A percentile compares a stretch with the other conserved stretches of the same genome.
Conservation (phyloP, 139 green algal species). For the Coccomyxa sp. region DNA sequence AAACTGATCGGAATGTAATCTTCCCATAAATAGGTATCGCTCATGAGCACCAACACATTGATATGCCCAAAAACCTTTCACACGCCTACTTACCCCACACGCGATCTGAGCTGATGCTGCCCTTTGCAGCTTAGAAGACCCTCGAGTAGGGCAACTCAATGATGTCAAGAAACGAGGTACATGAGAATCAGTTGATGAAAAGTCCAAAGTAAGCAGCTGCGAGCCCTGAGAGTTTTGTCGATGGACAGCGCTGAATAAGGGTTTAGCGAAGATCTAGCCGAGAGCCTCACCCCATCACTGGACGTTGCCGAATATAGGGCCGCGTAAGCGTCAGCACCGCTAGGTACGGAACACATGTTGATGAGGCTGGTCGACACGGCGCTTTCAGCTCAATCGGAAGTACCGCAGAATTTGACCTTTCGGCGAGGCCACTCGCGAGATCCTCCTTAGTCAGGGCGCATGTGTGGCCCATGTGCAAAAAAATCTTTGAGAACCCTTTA, state of each 20-base stretch:
- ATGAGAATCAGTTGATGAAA: not conserved
- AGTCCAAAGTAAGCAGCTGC: not conserved
- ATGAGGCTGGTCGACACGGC: not conserved
- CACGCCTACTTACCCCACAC: too few relatives aligned
- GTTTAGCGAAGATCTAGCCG: too few relatives aligned
- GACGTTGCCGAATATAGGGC: not conserved
- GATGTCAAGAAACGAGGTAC: not conserved
- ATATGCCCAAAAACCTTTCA: too few relatives aligned
- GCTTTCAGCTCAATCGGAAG: too few relatives aligned
- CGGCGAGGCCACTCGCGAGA: too few relatives aligned
- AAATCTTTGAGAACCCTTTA: not conserved
- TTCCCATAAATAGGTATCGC: too few relatives aligned
- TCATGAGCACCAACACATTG: too few relatives aligned
- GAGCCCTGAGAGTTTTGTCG: not conserved
- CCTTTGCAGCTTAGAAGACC: too few relatives aligned
- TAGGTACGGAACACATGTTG: not conserved
- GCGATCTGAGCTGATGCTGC: too few relatives aligned
- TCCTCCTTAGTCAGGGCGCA: not conserved
- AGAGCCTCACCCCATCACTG: not conserved
- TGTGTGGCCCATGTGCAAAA: not conserved
- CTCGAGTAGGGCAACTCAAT: too few relatives aligned
- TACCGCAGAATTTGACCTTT: too few relatives aligned
- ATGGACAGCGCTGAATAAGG: not conserved
- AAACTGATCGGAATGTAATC: too few relatives aligned
- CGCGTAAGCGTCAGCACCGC: not conserved